Evolutionary conservation across 192 early-diverging fungal species (phyloP).

Genomic region (Coemansia sp.): DNA sequence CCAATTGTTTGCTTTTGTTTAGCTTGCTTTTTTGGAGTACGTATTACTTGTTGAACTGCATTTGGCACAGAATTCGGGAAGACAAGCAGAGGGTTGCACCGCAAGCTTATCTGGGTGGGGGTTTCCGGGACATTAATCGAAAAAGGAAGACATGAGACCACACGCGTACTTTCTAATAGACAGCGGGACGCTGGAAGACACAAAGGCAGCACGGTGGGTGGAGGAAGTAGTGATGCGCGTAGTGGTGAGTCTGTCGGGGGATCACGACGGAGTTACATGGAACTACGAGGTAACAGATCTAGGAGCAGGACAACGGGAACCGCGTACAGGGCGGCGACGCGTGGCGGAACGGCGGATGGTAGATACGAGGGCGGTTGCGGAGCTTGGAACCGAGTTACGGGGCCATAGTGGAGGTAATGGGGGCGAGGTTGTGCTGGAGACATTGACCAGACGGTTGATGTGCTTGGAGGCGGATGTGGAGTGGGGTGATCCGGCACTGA

Average conservation of each 20-base stretch:
- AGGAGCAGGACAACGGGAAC: constrained; percentile 11
- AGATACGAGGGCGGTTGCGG: constrained; percentile 4
- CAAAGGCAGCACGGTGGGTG: not conserved
- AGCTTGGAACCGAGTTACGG: constrained; percentile 13
- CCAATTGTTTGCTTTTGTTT: not conserved
- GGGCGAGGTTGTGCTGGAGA: constrained; percentile 4
- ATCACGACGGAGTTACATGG: constrained; percentile 39
- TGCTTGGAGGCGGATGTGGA: constrained; percentile 51
- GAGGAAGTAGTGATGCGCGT: constrained; percentile 29
- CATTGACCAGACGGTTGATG: constrained; percentile 41
- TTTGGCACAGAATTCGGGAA: not conserved
- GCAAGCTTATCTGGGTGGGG: no score
- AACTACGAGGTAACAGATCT: constrained; percentile 47
- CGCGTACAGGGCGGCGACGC: constrained; percentile 23
- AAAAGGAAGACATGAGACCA: constrained; percentile 30
- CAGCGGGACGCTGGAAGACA: constrained; percentile 6
- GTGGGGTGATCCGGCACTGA: constrained; percentile 51
- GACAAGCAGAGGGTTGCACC: not conserved
- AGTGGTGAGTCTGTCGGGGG: constrained; percentile 29
- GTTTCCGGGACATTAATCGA: no score
- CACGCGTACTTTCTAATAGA: constrained; percentile 55
- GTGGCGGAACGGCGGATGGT: constrained; percentile 28
- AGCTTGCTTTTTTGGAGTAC: no score
- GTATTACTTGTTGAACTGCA: no score
- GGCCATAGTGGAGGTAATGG: not conserved